Percentiles rank a stretch among this genome's conserved stretches.
phyloP scores from a whole-genome alignment of 805 yeast species.

The Lipomyces spencermartinsiae region DNA sequence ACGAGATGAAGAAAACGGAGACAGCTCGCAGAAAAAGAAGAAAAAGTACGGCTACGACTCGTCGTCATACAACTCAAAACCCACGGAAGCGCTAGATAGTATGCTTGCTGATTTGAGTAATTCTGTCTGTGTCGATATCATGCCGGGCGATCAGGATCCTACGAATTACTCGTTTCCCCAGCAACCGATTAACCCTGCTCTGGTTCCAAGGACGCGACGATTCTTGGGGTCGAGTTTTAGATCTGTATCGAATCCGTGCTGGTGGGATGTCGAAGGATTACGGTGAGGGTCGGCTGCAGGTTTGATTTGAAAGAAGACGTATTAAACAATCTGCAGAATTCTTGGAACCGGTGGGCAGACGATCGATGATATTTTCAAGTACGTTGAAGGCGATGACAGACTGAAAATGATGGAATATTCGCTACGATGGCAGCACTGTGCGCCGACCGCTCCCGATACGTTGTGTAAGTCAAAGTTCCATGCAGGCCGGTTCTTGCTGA shows the following conservation, averaged over 20 bases:
- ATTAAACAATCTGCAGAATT: constrained; percentile 47
- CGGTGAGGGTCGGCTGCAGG: neutral
- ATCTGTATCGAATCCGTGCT: constrained; percentile 72
- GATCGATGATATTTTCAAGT: constrained; percentile 75
- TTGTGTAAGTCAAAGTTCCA: constrained; percentile 53
- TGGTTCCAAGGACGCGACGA: constrained; percentile 58
- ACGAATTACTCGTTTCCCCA: constrained; percentile 87
- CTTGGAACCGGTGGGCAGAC: constrained; percentile 88
- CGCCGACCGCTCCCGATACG: constrained; percentile 97
- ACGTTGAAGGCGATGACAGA: constrained; percentile 56
- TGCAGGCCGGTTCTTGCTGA: neutral
- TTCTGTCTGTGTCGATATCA: constrained; percentile 70
- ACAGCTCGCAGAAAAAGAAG: constrained; percentile 28
- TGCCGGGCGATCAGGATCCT: constrained; percentile 90
- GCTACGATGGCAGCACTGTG: constrained; percentile 80
- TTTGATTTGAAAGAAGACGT: neutral
- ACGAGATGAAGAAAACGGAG: constrained; percentile 10
- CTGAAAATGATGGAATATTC: constrained; percentile 68
- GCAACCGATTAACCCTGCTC: constrained; percentile 81
- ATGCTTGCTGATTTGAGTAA: constrained; percentile 62
- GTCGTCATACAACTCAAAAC: constrained; percentile 36
- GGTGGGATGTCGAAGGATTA: constrained; percentile 64
- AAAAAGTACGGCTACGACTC: constrained; percentile 34
- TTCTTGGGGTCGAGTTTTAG: constrained; percentile 53
- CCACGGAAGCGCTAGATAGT: constrained; percentile 54